Evolutionary conservation across 1,284 basidiomycete genomes (phyloP), one percentile per base, ranked within the genome.

Genomic region (Athelia sp.): DNA sequence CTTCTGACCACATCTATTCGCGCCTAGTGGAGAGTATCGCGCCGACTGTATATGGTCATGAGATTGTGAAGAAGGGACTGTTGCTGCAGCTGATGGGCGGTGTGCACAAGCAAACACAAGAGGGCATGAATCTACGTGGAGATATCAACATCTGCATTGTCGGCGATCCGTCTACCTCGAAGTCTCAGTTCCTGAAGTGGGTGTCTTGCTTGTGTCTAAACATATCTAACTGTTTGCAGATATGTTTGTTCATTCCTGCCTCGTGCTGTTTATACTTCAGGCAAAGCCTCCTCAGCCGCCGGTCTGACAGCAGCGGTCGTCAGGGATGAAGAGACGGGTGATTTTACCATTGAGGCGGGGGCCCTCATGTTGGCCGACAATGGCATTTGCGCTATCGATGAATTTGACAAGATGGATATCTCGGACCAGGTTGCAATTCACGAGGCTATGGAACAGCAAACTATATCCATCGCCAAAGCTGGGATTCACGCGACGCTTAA

Each of bases 371-470:
- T 99, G 3, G 97, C 97, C 6, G 97, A 99, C 74, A 99, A 99
- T 59, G 97, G 97, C 18, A 98, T 99, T 65, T 99, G 97, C 63
- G 95, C 96, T 14, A 99, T 99, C 62, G 97, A 99, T 73, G 97
- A 99, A 69, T 99, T 99, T 66, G 96, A 99, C 81, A 99, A 99
- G 74, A 99, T 99, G 97, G 96, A 99, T 67, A 82, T 98, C 44
- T 86, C 92, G 2, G 97, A 99, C 68, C 97, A 99, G 67, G 94
- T 99, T 40, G 97, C 97, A 31, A 99, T 99, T 58, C 97, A 99
- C 78, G 96, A 99, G 78, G 95, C 97, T 2, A 99, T 99, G 96
- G 96, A 99, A 82, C 96, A 99, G 71, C 96, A 99, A 73, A 99
- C 96, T 1, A 98, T 99, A 62, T 98, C 94, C 31, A 98, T 99